Evolutionary conservation across 129 eudicot genomes (phyloP).

Genomic region (Flaveria ramosissima): DNA sequence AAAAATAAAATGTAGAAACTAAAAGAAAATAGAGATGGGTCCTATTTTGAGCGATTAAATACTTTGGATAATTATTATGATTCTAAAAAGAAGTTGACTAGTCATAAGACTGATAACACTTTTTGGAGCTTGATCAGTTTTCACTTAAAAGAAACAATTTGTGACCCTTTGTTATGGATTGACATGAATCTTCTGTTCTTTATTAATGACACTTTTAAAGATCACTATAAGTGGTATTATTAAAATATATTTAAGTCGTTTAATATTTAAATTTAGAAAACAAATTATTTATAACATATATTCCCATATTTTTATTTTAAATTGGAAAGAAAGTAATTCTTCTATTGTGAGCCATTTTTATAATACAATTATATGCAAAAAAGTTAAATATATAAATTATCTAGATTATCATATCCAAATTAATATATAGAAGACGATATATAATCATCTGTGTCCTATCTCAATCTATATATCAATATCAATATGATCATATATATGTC

Average conservation of each 20-base stretch:
- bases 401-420: not conserved
- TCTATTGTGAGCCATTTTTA: not conserved
- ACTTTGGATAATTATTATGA: conserved; percentile 7
- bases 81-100: conserved; percentile 3
- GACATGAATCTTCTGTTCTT: conserved; percentile 20
- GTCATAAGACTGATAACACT: conserved; percentile 3
- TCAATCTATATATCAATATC: not conserved
- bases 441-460: not conserved
- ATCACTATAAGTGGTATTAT: not conserved
- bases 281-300: not conserved
- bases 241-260: not conserved
- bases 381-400: no score
- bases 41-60: not conserved
- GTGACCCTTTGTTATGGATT: conserved; percentile 27
- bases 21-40: not conserved
- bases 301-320: not conserved
- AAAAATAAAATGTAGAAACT: not conserved
- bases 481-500: not conserved
- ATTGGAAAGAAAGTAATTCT: not conserved
- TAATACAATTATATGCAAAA: not conserved
- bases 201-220: not conserved
- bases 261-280: not conserved
- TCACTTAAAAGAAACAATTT: conserved; percentile 8
- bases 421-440: not conserved
- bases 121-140: conserved; percentile 12